Conservation (phyloP, 495 filamentous ascomycete genomes). For the Neurospora hispaniola region DNA sequence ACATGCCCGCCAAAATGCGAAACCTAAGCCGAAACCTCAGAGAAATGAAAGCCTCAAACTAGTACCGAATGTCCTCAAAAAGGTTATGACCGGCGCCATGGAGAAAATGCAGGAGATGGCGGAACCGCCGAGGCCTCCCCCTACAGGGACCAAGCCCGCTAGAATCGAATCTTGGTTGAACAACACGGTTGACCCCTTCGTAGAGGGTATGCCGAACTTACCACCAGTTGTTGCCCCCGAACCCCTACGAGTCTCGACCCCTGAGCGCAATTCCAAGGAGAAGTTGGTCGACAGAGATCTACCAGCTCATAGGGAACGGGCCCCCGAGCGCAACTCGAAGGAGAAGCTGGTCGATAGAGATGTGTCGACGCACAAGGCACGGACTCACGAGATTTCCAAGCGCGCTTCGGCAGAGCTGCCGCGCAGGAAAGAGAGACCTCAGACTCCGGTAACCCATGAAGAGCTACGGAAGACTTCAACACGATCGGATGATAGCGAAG, state of each 20-base stretch:
- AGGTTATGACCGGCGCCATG: constrained; percentile 42
- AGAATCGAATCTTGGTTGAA: constrained; percentile 73
- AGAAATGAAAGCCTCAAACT: constrained; percentile 37
- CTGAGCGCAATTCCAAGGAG: not conserved
- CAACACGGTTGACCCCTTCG: constrained; percentile 60
- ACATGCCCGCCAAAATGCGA: constrained; percentile 28
- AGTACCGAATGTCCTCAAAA: constrained; percentile 44
- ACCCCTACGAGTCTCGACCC: constrained; percentile 1
- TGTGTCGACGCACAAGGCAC: not conserved
- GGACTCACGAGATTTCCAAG: not conserved
- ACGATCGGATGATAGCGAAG: constrained; percentile 16
- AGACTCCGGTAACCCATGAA: not conserved
- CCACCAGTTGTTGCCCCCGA: constrained; percentile 10
- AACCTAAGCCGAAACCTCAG: constrained; percentile 29
- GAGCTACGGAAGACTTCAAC: constrained; percentile 7
- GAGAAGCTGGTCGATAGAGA: not conserved
- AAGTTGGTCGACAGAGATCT: not conserved
- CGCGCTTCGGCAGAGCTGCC: not conserved
- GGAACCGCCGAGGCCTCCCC: constrained; percentile 36
- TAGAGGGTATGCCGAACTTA: constrained; percentile 36
- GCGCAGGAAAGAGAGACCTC: not conserved
- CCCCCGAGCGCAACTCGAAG: not conserved
- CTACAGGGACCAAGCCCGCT: constrained; percentile 33
- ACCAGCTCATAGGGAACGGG: not conserved
- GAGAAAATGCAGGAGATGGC: constrained; percentile 43